Percentiles rank a stretch among this genome's conserved stretches.
phyloP scores from a whole-genome alignment of 192 early-diverging fungal genomes.

The Backusella circina region DNA sequence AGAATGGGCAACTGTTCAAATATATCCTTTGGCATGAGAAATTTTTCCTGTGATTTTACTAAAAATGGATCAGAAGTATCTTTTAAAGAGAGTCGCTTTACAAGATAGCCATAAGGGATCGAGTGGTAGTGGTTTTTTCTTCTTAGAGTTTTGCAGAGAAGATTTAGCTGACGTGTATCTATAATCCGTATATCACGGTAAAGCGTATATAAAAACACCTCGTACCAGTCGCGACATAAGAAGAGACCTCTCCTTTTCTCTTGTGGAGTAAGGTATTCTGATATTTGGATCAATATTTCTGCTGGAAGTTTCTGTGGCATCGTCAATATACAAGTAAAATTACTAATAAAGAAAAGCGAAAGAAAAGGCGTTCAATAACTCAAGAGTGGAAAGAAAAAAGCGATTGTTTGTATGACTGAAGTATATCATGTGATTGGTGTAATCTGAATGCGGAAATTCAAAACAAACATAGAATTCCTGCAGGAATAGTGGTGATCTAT shows the following conservation, averaged over 20 bases:
- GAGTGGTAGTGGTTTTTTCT: background rate
- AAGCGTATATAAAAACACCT: background rate
- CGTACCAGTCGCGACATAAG: background rate
- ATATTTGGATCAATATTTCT: background rate
- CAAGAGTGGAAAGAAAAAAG: background rate
- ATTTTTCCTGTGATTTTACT: background rate
- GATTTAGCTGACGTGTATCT: background rate
- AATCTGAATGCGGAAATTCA: background rate
- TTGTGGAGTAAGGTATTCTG: background rate
- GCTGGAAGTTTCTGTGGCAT: background rate
- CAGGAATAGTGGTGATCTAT: background rate
- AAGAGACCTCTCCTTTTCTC: background rate
- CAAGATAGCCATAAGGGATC: background rate
- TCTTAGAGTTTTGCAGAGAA: background rate
- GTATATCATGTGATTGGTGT: background rate
- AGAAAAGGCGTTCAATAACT: background rate
- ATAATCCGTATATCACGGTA: background rate
- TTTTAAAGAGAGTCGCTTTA: background rate
- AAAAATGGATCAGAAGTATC: background rate
- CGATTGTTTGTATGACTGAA: background rate
- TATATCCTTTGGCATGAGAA: background rate
- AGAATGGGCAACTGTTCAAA: background rate
- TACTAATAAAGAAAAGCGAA: background rate
- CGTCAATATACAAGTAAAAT: background rate
- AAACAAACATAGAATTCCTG: background rate